Percentiles rank a stretch among this genome's conserved stretches.
Evolutionary conservation across 306 rosid genomes (phyloP).

Genomic region (Cucurbita moschata): DNA sequence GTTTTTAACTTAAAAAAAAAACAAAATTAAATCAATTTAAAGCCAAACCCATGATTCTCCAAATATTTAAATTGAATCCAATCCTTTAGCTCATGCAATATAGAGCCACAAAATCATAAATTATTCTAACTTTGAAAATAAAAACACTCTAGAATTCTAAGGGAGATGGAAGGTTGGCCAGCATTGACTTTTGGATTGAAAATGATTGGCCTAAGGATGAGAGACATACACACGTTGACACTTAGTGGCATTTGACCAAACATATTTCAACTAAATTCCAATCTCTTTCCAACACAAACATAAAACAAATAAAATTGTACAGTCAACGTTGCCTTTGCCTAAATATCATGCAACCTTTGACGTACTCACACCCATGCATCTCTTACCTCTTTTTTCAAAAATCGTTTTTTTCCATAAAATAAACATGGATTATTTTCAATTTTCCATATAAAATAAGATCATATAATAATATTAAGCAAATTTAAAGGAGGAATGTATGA

Average conservation of each 20-base stretch:
- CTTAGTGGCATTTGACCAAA: not conserved
- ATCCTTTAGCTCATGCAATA: not conserved
- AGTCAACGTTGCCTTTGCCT: not conserved
- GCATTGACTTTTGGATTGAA: not conserved
- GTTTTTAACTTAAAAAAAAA: too few species aligned
- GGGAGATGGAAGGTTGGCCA: not conserved
- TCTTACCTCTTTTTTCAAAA: not conserved
- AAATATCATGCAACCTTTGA: not conserved
- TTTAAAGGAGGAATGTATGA: not conserved
- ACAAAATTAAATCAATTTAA: too few species aligned
- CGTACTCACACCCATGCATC: not conserved
- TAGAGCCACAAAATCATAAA: not conserved
- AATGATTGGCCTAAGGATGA: conserved; percentile 3
- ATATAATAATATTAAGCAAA: too few species aligned
- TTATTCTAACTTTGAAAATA: not conserved
- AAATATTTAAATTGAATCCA: not conserved
- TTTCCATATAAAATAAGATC: not conserved
- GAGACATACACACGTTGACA: not conserved
- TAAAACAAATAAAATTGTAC: too few species aligned
- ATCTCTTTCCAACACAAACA: not conserved
- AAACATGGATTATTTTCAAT: not conserved
- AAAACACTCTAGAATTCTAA: not conserved
- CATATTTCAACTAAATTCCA: not conserved
- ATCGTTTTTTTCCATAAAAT: not conserved
- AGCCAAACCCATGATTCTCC: not conserved